Evolutionary conservation across 495 filamentous ascomycete genomes (phyloP).

Genomic region (Talaromyces ruber): DNA sequence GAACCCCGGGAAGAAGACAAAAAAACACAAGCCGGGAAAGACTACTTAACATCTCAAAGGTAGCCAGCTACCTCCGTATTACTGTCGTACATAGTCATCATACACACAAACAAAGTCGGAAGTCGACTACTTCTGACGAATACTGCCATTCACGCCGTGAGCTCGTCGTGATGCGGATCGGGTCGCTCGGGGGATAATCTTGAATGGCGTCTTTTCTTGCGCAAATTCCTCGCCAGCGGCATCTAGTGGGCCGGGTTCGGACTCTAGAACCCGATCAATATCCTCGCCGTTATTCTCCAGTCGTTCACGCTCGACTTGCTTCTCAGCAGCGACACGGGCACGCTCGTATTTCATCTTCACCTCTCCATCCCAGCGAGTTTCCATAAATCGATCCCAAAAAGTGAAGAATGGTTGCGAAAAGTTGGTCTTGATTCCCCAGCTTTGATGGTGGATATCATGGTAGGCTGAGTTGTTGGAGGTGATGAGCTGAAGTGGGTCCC

Average conservation of each 20-base stretch:
- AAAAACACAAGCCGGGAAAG: background rate
- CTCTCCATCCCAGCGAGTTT: slow-evolving; percentile 39
- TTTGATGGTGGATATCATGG: slow-evolving; percentile 97
- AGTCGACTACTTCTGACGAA: slow-evolving; percentile 1
- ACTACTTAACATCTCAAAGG: background rate
- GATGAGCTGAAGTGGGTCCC: slow-evolving; percentile 84
- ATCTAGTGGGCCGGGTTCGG: slow-evolving; percentile 3
- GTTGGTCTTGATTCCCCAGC: slow-evolving; percentile 83
- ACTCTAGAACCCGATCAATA: background rate
- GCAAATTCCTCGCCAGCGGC: background rate
- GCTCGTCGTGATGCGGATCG: background rate
- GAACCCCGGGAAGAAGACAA: background rate
- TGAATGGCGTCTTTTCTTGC: slow-evolving; percentile 3
- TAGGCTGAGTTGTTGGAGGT: slow-evolving; percentile 91
- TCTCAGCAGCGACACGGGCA: slow-evolving; percentile 31
- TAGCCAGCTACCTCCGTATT: slow-evolving; percentile 4
- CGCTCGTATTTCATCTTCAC: slow-evolving; percentile 37
- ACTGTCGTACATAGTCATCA: slow-evolving; percentile 3
- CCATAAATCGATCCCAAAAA: slow-evolving; percentile 42
- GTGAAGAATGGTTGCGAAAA: slow-evolving; percentile 46
- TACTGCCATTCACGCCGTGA: slow-evolving; percentile 6
- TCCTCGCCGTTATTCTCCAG: slow-evolving; percentile 3
- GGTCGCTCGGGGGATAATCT: slow-evolving; percentile 5
- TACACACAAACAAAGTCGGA: background rate
- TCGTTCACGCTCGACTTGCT: slow-evolving; percentile 21